phyloP scores from a whole-genome alignment of 129 eudicot species.

The Logfia minima region DNA sequence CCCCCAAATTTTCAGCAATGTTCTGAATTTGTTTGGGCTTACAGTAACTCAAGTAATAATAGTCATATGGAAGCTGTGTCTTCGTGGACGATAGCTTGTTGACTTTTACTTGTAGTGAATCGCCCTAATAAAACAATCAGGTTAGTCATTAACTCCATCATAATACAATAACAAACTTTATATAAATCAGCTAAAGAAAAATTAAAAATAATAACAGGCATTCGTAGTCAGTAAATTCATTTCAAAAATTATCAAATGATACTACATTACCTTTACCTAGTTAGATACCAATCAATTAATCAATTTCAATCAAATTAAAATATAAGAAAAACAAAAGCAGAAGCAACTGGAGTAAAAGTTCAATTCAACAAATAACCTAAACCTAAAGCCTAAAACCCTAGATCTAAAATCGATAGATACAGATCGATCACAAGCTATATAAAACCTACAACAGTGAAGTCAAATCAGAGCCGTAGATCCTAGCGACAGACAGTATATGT shows the following conservation, averaged over 20 bases:
- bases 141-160: not conserved
- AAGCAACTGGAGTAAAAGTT: conserved; percentile 9
- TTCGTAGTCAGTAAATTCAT: not conserved
- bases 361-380: conserved; percentile 3
- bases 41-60: conserved; percentile 84
- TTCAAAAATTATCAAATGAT: not conserved
- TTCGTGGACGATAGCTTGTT: conserved; percentile 95
- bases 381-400: conserved; percentile 39
- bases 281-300: not conserved
- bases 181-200: not conserved
- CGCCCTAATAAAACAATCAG: conserved; percentile 51
- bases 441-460: conserved; percentile 9
- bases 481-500: not conserved
- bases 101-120: conserved; percentile 92
- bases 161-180: not conserved
- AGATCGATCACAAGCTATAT: conserved; percentile 16
- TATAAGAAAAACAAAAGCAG: conserved; percentile 3
- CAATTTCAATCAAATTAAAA: not conserved
- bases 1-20: conserved; percentile 94
- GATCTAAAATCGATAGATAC: conserved; percentile 37
- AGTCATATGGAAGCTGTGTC: conserved; percentile 98
- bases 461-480: conserved; percentile 31
- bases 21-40: conserved; percentile 73
- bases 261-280: not conserved
- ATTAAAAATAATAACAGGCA: not conserved